Evolutionary conservation across 2,329 filamentous ascomycete genomes (phyloP).

Genomic region (Chaetomium sp.): DNA sequence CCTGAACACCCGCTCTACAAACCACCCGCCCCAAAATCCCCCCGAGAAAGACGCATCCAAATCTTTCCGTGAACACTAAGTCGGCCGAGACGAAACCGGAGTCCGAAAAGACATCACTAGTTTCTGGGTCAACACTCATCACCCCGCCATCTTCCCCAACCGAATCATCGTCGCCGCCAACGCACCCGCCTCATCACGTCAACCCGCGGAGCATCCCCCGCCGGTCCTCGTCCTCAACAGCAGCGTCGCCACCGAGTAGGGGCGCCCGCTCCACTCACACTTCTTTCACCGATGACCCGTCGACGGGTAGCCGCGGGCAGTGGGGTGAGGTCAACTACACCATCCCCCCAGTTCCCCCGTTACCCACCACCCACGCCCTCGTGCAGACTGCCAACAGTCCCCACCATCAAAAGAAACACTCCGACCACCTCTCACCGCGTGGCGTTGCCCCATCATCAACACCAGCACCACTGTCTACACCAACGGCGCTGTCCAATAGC

Average conservation of each 20-base stretch:
- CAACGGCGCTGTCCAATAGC: background rate
- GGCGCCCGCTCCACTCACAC: background rate
- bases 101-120: background rate
- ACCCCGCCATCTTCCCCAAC: slow-evolving; percentile 22
- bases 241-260: background rate
- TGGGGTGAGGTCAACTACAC: slow-evolving; percentile 23
- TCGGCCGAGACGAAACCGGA: background rate
- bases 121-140: slow-evolving; percentile 18
- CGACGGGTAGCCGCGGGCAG: background rate
- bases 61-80: slow-evolving; percentile 9
- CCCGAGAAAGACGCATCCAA: background rate
- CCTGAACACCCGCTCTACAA: slow-evolving; percentile 39
- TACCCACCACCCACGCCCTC: background rate
- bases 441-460: background rate
- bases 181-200: background rate
- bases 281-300: background rate
- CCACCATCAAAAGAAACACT: slow-evolving; percentile 5
- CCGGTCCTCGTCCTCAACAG: background rate
- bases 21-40: background rate
- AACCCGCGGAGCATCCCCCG: background rate
- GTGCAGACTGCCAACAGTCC: background rate
- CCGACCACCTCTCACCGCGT: slow-evolving; percentile 8
- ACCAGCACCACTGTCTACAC: background rate
- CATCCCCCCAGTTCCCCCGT: background rate
- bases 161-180: background rate